These are phyloP conservation scores for Colletotrichum orbiculare DNA, from an alignment of 2,329 filamentous ascomycete species.

Conservation along the genomic window DNA sequence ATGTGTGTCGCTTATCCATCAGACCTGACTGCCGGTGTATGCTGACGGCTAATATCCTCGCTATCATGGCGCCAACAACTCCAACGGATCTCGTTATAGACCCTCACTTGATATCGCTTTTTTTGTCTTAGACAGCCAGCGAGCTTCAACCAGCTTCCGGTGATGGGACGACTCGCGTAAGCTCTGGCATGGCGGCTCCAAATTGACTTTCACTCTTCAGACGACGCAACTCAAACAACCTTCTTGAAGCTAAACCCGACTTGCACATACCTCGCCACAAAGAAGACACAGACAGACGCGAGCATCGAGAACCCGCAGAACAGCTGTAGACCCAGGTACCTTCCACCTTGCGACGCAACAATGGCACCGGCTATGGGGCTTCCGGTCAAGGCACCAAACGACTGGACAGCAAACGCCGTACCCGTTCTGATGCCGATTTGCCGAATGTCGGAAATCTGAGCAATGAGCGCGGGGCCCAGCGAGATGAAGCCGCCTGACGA, in stretches of 20 bases:
- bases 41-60: too few species aligned
- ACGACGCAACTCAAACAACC: conserved; percentile 37
- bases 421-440: conserved; percentile 78
- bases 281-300: conserved; percentile 42
- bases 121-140: too few species aligned
- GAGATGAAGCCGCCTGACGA: conserved; percentile 74
- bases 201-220: not conserved
- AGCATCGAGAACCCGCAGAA: conserved; percentile 69
- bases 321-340: conserved; percentile 70
- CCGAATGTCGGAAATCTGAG: conserved; percentile 76
- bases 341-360: conserved; percentile 60
- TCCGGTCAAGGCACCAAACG: conserved; percentile 73
- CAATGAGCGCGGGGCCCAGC: conserved; percentile 71
- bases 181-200: not conserved
- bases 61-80: too few species aligned
- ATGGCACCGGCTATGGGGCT: conserved; percentile 76
- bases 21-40: too few species aligned
- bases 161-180: too few species aligned
- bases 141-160: too few species aligned
- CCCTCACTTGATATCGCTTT: too few species aligned
- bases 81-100: too few species aligned
- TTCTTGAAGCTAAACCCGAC: conserved; percentile 49
- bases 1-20: too few species aligned
- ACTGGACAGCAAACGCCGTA: conserved; percentile 69
- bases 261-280: conserved; percentile 47